Evolutionary conservation across 805 yeast genomes (phyloP).

Genomic region (Kuraishia floccosa): DNA sequence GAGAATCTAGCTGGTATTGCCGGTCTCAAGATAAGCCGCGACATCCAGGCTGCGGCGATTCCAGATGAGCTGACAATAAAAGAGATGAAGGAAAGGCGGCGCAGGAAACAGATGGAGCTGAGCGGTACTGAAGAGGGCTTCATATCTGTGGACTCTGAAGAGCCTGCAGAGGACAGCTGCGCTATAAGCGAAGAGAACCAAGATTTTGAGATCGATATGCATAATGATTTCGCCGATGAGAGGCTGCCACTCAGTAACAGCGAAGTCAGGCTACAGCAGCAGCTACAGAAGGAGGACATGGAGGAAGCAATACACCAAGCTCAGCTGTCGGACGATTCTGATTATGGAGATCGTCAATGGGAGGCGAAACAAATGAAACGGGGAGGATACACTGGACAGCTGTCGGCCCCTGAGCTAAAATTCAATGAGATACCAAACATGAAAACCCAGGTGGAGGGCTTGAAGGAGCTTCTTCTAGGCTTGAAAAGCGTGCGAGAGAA

Average conservation of each 20-base stretch:
- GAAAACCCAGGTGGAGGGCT: too few relatives aligned
- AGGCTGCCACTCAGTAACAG: constrained; percentile 16
- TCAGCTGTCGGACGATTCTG: constrained; percentile 10
- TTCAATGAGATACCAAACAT: too few relatives aligned
- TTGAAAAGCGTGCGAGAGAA: too few relatives aligned
- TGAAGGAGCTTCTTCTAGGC: too few relatives aligned
- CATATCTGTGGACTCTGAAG: constrained; percentile 1
- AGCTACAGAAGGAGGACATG: constrained; percentile 16
- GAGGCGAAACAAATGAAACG: too few relatives aligned
- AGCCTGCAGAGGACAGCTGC: constrained; percentile 6
- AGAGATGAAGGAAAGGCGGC: constrained; percentile 12
- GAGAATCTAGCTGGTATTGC: not conserved
- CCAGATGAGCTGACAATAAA: constrained; percentile 8
- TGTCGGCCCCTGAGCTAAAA: too few relatives aligned
- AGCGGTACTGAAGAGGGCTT: constrained; percentile 1
- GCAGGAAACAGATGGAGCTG: constrained; percentile 5
- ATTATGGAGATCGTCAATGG: too few relatives aligned
- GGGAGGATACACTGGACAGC: too few relatives aligned
- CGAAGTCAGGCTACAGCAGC: constrained; percentile 14
- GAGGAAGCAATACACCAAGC: constrained; percentile 21
- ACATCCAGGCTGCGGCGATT: constrained; percentile 5
- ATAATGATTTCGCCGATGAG: constrained; percentile 13
- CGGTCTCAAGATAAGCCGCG: constrained; percentile 2
- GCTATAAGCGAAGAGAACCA: constrained; percentile 7
- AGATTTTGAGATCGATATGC: constrained; percentile 9